These are phyloP conservation scores for Naegleria gruberi DNA, from an alignment of 208 protist genomes.

Conservation along the genomic window DNA sequence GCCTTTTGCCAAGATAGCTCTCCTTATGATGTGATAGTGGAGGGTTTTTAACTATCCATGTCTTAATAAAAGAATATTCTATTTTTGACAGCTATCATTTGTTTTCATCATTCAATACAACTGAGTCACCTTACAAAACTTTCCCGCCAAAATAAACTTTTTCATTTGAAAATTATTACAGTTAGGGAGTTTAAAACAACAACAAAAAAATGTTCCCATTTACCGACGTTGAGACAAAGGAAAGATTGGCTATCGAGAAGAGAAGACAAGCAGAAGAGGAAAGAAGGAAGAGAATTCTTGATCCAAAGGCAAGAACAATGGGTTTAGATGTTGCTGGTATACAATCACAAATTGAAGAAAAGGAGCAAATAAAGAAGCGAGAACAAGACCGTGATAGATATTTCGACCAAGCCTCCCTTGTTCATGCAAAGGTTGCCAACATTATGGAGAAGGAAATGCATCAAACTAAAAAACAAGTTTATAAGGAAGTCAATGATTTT, in stretches of 20 bases:
- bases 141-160: too few relatives aligned
- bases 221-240: background rate
- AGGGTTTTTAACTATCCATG: too few relatives aligned
- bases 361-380: constrained; percentile 58
- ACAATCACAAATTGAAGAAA: constrained; percentile 77
- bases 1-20: background rate
- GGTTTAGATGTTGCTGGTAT: constrained; percentile 75
- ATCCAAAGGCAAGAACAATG: constrained; percentile 77
- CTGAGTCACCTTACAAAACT: too few relatives aligned
- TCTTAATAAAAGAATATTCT: too few relatives aligned
- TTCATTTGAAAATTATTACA: too few relatives aligned
- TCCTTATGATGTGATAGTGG: background rate
- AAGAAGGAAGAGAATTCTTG: constrained; percentile 69
- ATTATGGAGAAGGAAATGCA: constrained; percentile 73
- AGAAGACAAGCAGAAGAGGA: constrained; percentile 71
- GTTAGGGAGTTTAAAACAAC: too few relatives aligned
- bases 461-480: constrained; percentile 54
- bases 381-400: constrained; percentile 72
- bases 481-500: constrained; percentile 69
- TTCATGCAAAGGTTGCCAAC: constrained; percentile 71
- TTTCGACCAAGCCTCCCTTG: constrained; percentile 70
- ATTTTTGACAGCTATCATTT: too few relatives aligned
- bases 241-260: constrained; percentile 43
- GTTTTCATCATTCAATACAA: too few relatives aligned
- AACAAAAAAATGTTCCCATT: constrained; percentile 18